Evolutionary conservation across 371 early-diverging fungal species (phyloP).

Genomic region (Sporodiniella umbellata): DNA sequence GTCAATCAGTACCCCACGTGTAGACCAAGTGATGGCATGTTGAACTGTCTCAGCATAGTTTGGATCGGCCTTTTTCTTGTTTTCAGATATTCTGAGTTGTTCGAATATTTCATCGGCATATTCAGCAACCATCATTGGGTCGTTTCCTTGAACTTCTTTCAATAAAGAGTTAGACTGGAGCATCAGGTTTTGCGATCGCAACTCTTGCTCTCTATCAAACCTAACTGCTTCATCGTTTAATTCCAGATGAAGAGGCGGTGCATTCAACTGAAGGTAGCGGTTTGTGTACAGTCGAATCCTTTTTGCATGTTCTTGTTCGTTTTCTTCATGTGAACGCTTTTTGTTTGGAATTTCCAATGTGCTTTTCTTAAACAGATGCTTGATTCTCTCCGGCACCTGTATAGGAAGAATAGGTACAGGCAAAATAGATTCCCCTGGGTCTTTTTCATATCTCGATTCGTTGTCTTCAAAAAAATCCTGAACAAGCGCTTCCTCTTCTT

Average conservation of each 20-base stretch:
- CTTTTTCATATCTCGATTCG: slow-evolving; percentile 15
- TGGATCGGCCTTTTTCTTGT: slow-evolving; percentile 63
- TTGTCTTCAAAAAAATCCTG: slow-evolving; percentile 30
- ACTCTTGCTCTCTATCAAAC: slow-evolving; percentile 21
- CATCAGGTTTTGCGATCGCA: slow-evolving; percentile 12
- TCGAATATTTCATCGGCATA: slow-evolving; percentile 86
- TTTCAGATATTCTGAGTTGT: slow-evolving; percentile 3
- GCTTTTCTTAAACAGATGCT: slow-evolving; percentile 5
- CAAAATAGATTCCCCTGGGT: slow-evolving; percentile 2
- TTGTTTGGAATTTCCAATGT: background rate
- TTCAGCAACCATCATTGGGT: slow-evolving; percentile 91
- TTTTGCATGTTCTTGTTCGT: background rate
- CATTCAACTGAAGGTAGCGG: background rate
- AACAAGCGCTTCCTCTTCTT: background rate
- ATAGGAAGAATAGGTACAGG: slow-evolving; percentile 37
- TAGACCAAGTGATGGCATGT: slow-evolving; percentile 88
- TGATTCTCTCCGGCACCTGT: slow-evolving; percentile 15
- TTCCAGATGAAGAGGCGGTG: slow-evolving; percentile 3
- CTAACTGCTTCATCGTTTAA: slow-evolving; percentile 4
- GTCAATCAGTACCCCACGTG: slow-evolving; percentile 82
- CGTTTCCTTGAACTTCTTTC: slow-evolving; percentile 58
- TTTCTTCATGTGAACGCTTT: background rate
- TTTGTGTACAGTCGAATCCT: background rate
- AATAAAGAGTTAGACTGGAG: slow-evolving; percentile 21
- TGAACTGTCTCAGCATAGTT: slow-evolving; percentile 76